A percentile compares a stretch with the other conserved stretches of the same genome.
Conservation (phyloP, 139 green algal species). For the Pedinophyceae sp. region DNA sequence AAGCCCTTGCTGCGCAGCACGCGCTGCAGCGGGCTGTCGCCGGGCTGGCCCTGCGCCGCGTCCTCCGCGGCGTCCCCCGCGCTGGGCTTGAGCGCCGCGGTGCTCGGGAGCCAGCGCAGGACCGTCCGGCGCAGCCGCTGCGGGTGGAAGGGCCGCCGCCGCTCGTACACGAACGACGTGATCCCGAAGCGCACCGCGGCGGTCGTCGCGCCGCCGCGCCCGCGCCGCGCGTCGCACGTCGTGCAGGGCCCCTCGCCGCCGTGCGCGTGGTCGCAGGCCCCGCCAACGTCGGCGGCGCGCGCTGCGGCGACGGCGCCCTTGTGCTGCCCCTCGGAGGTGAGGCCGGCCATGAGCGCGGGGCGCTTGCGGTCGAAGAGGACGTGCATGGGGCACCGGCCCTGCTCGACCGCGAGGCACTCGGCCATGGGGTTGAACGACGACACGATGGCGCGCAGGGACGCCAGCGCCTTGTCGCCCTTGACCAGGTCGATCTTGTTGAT, state of each 20-base stretch:
- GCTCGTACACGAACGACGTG: constrained; percentile 67
- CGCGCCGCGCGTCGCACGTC: not conserved
- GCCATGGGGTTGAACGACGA: constrained; percentile 67
- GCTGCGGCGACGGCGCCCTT: no score
- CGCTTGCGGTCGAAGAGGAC: not conserved
- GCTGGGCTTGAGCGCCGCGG: not conserved
- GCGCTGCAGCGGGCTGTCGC: not conserved
- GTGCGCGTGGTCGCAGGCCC: constrained; percentile 9
- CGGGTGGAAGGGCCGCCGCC: constrained; percentile 64
- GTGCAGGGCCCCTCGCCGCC: constrained; percentile 1
- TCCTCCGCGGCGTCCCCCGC: not conserved
- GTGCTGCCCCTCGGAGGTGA: constrained; percentile 81
- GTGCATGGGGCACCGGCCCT: no score
- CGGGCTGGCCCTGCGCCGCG: not conserved
- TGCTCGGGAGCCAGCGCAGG: constrained; percentile 63
- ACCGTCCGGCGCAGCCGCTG: constrained; percentile 45
- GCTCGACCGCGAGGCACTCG: constrained; percentile 9
- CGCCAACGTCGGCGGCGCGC: no score
- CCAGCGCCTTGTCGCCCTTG: constrained; percentile 22
- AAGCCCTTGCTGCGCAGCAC: constrained; percentile 78
- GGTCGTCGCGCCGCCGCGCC: no score
- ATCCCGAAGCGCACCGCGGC: constrained; percentile 67
- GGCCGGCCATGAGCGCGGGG: constrained; percentile 40
- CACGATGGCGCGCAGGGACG: constrained; percentile 43
- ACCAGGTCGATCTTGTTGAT: constrained; percentile 77